These are phyloP conservation scores for Cryptomeria japonica DNA, from an alignment of 75 land plant species.

Conservation along the genomic window DNA sequence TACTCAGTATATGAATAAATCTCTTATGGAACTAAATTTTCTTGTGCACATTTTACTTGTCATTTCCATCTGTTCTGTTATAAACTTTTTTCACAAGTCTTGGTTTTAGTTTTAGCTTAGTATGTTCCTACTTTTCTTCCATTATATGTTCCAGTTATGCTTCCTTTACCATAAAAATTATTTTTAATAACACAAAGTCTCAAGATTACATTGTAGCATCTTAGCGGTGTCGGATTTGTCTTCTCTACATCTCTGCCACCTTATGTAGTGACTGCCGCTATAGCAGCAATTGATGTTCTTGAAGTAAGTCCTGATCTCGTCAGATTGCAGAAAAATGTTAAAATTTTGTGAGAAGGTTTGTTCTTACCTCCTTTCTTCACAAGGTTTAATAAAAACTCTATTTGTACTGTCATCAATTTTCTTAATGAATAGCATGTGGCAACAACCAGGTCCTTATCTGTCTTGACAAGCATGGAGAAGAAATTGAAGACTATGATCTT, in stretches of 20 bases:
- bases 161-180: too few species aligned
- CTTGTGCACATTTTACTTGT: background rate
- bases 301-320: constrained; percentile 65
- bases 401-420: background rate
- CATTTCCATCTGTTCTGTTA: background rate
- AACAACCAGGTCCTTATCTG: background rate
- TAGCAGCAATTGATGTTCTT: constrained; percentile 82
- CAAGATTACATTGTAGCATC: constrained; percentile 51
- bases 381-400: background rate
- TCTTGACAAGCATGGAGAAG: background rate
- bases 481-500: background rate
- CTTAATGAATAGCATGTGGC: background rate
- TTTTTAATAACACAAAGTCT: background rate
- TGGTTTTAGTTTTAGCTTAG: background rate
- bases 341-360: constrained; percentile 57
- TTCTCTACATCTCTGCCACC: constrained; percentile 95
- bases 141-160: too few species aligned
- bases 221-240: constrained; percentile 87
- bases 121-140: background rate
- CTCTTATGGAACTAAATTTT: background rate
- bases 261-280: constrained; percentile 81
- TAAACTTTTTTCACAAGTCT: background rate
- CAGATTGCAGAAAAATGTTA: constrained; percentile 61
- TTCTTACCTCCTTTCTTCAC: background rate
- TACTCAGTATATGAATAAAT: background rate